Evolutionary conservation across 148 eudicot genomes (phyloP).

Genomic region (Rhododendron griersonianum): DNA sequence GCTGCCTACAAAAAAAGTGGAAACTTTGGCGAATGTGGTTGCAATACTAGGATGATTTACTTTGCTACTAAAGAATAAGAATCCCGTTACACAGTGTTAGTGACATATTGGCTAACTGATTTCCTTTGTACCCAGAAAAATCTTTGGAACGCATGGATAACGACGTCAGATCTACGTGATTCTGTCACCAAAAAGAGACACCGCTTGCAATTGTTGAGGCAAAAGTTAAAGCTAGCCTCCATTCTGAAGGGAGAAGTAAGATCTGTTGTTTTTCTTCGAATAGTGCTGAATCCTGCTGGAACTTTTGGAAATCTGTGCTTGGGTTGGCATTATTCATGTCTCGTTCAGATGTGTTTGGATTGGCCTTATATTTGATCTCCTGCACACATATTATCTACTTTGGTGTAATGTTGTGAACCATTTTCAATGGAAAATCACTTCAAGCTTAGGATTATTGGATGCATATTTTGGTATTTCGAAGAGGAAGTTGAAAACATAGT

Average conservation of each 20-base stretch:
- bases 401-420: neutral
- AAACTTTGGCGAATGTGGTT: neutral
- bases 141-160: slow-evolving; percentile 94
- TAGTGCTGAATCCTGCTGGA: slow-evolving; percentile 1
- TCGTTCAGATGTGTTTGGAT: neutral
- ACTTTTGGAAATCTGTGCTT: slow-evolving; percentile 1
- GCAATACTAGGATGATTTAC: neutral
- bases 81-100: neutral
- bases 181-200: slow-evolving; percentile 77
- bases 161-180: slow-evolving; percentile 77
- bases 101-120: slow-evolving; percentile 5
- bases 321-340: neutral
- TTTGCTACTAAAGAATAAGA: neutral
- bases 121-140: slow-evolving; percentile 53
- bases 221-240: slow-evolving; percentile 81
- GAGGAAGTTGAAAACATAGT: neutral
- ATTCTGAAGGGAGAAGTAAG: slow-evolving; percentile 85
- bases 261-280: slow-evolving; percentile 12
- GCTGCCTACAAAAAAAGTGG: neutral
- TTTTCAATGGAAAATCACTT: neutral
- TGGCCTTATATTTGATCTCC: neutral
- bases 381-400: neutral
- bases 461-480: neutral
- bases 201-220: slow-evolving; percentile 73
- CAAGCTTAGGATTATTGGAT: neutral